These are phyloP conservation scores for Rhazya stricta DNA, from an alignment of 257 asterid species.

Conservation along the genomic window DNA sequence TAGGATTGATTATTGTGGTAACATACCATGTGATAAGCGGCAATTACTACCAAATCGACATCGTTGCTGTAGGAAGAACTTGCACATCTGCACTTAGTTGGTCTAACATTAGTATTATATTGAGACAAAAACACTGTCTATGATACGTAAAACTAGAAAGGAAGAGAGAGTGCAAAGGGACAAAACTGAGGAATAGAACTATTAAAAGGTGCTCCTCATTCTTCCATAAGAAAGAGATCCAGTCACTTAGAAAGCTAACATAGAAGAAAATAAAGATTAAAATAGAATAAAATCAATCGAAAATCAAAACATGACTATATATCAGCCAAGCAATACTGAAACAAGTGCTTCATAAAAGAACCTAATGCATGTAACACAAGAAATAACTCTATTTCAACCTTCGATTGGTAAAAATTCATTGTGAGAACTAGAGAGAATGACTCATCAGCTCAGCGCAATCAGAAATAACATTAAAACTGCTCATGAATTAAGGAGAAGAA, in stretches of 20 bases:
- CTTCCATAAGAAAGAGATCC: neutral
- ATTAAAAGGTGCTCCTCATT: neutral
- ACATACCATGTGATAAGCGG: constrained; percentile 99
- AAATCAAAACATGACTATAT: neutral
- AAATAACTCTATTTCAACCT: neutral
- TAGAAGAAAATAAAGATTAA: neutral
- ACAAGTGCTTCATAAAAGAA: neutral
- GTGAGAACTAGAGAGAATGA: neutral
- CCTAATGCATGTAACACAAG: neutral
- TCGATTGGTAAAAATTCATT: neutral
- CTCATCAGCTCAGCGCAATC: neutral
- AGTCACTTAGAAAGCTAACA: neutral
- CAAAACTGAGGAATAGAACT: constrained; percentile 11
- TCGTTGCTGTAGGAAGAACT: constrained; percentile 97
- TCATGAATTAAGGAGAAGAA: neutral
- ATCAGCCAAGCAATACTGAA: neutral
- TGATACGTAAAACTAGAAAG: constrained; percentile 16
- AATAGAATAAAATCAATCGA: neutral
- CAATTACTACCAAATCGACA: constrained; percentile 99
- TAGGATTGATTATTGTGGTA: constrained; percentile 27
- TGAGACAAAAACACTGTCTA: constrained; percentile 35
- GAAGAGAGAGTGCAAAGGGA: constrained; percentile 18
- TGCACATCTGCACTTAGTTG: constrained; percentile 99
- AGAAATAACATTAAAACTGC: neutral
- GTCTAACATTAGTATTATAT: constrained; percentile 65